Conservation (phyloP, 2,329 filamentous ascomycete species). For the Teratosphaeria destructans region DNA sequence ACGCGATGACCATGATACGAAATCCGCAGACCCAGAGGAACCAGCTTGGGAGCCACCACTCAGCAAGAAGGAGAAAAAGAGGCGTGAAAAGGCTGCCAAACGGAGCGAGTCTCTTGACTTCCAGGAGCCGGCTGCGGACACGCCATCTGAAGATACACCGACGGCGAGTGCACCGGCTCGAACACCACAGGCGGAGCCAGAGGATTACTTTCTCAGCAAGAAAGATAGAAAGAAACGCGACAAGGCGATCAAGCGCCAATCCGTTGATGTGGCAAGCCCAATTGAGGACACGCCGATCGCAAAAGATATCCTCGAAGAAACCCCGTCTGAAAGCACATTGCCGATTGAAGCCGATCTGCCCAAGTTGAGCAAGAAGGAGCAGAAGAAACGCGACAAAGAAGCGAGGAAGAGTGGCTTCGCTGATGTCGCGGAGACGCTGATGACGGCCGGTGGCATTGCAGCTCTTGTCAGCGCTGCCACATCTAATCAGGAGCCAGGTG, state of each 20-base stretch:
- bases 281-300: not conserved
- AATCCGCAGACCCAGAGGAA: constrained; percentile 3
- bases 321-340: not conserved
- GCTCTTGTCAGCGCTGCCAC: constrained; percentile 8
- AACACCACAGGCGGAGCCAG: constrained; percentile 1
- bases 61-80: constrained; percentile 31
- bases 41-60: constrained; percentile 25
- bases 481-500: constrained; percentile 10
- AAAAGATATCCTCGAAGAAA: constrained; percentile 3
- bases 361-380: constrained; percentile 25
- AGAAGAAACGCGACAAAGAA: constrained; percentile 36
- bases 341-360: constrained; percentile 17
- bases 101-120: constrained; percentile 1
- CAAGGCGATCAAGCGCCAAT: constrained; percentile 23
- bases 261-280: not conserved
- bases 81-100: constrained; percentile 34
- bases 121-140: not conserved
- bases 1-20: not conserved
- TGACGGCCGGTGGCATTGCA: constrained; percentile 15
- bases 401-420: constrained; percentile 21
- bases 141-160: not conserved
- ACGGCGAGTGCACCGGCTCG: not conserved
- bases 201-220: constrained; percentile 29
- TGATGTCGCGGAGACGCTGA: constrained; percentile 19
- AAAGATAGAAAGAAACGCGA: constrained; percentile 42